phyloP scores from a whole-genome alignment of 306 rosid genomes.

The Sophora flavescens region DNA sequence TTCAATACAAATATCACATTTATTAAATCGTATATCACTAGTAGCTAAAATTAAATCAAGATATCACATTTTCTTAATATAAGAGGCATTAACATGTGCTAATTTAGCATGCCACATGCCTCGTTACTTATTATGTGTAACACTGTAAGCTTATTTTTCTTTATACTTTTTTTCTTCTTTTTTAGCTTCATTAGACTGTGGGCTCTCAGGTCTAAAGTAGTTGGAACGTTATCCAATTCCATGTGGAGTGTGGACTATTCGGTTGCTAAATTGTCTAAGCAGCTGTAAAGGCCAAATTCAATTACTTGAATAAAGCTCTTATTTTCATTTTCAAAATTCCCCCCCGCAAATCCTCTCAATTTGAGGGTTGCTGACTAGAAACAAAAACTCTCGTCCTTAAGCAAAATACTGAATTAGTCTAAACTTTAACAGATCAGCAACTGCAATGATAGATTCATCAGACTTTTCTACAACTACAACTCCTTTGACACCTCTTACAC shows the following conservation, averaged over 20 bases:
- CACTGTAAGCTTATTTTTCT: too few species aligned
- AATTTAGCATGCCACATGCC: too few species aligned
- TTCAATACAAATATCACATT: too few species aligned
- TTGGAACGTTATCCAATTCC: constrained; percentile 39
- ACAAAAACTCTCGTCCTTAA: constrained; percentile 28
- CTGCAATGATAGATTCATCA: constrained; percentile 43
- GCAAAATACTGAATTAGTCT: constrained; percentile 34
- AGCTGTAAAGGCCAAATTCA: background rate
- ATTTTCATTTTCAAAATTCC: background rate
- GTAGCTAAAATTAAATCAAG: too few species aligned
- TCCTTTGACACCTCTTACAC: constrained; percentile 33
- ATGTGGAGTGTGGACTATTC: background rate
- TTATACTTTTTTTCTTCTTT: too few species aligned
- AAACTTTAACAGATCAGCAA: constrained; percentile 45
- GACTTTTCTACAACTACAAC: constrained; percentile 38
- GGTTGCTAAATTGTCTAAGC: background rate
- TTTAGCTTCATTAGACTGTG: too few species aligned
- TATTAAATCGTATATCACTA: too few species aligned
- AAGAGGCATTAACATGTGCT: too few species aligned
- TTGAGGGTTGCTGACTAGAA: constrained; percentile 19
- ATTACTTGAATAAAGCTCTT: background rate
- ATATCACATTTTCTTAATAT: too few species aligned
- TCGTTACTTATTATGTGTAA: too few species aligned
- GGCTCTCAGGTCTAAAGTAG: constrained; percentile 29
- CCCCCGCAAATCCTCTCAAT: background rate